Base-by-base conservation (phyloP, 2,329 filamentous ascomycete genomes). In the Pseudogymnoascus sp. region DNA sequence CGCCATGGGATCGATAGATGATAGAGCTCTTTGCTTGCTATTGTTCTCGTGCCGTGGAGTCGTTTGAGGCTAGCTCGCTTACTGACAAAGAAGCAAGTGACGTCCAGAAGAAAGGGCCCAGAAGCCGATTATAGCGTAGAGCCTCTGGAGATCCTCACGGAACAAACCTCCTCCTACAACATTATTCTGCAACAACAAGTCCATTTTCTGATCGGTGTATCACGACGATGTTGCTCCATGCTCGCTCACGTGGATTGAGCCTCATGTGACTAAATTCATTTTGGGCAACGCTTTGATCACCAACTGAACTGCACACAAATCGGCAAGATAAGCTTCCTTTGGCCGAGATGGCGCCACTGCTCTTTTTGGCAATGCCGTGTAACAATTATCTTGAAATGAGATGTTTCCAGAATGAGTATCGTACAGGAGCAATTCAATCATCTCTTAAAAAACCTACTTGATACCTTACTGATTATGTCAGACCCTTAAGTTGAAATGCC, bases 31-130 rank as follows among this genome's bases (percentile, higher is more conserved):
- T 25, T 25, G 22, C 22, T 62, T 62, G 57, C 25, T 62, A 62
- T 62, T 62, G 60, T 60, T 62, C 58, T 50, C 20, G 47, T 54
- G 47, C 9, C 28, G 32, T 32, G 32, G n/a, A n/a, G 47, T 54
- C 28, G 47, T 54, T 54, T 54, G 47, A 32, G 47, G 47, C 16
- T 32, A 54, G 28, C 47, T 54, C 47, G 47, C 47, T 54, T 54
- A 54, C 28, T 20, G 47, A 14, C 43, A 50, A 28, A 50, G 43
- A 50, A 50, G 43, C 3, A 16, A 28, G 22, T 5, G 28, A 18
- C 25, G 9, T 43, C 28, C 9, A 32, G 47, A 54, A 4, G 28
- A 14, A 18, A 20, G 28, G 47, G n/a, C 2, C 28, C n/a, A 20
- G 22, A 50, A 54, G 47, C 28, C 32, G 47, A 32, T 54, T 54